Conservation (phyloP, 2,329 filamentous ascomycete species). For the Fusarium citri region DNA sequence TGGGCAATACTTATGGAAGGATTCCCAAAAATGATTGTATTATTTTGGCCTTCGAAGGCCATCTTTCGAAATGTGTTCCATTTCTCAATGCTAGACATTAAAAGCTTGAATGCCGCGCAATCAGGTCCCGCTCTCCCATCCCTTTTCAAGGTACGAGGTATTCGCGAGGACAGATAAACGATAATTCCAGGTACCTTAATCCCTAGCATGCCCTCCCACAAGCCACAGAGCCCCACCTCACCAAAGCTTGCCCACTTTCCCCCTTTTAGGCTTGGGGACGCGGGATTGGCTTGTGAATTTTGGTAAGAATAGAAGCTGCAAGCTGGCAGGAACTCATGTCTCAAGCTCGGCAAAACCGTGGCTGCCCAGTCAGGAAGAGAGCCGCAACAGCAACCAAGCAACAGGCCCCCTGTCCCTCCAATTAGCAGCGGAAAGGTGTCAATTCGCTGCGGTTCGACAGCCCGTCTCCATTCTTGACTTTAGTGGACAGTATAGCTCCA, state of each 20-base stretch:
- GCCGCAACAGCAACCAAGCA: slow-evolving; percentile 17
- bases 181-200: slow-evolving; percentile 19
- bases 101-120: slow-evolving; percentile 32
- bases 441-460: slow-evolving; percentile 44
- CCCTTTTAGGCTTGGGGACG: slow-evolving; percentile 34
- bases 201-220: slow-evolving; percentile 20
- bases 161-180: slow-evolving; percentile 40
- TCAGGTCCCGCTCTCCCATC: slow-evolving; percentile 39
- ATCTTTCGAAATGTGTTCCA: neutral
- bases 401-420: slow-evolving; percentile 18
- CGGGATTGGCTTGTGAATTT: slow-evolving; percentile 38
- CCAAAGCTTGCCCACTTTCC: slow-evolving; percentile 25
- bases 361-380: slow-evolving; percentile 22
- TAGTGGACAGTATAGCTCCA: slow-evolving; percentile 36
- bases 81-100: slow-evolving; percentile 18
- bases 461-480: slow-evolving; percentile 8
- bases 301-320: slow-evolving; percentile 21
- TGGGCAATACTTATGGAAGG: neutral
- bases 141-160: slow-evolving; percentile 31
- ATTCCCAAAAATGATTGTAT: neutral
- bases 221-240: slow-evolving; percentile 24
- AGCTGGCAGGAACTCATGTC: slow-evolving; percentile 31
- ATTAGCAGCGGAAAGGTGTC: slow-evolving; percentile 47
- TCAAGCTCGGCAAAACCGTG: slow-evolving; percentile 41
- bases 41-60: too few species aligned